Percentiles rank a stretch among this genome's conserved stretches.
Evolutionary conservation across 495 filamentous ascomycete species (phyloP).

Genomic region (Patellaria atrata): DNA sequence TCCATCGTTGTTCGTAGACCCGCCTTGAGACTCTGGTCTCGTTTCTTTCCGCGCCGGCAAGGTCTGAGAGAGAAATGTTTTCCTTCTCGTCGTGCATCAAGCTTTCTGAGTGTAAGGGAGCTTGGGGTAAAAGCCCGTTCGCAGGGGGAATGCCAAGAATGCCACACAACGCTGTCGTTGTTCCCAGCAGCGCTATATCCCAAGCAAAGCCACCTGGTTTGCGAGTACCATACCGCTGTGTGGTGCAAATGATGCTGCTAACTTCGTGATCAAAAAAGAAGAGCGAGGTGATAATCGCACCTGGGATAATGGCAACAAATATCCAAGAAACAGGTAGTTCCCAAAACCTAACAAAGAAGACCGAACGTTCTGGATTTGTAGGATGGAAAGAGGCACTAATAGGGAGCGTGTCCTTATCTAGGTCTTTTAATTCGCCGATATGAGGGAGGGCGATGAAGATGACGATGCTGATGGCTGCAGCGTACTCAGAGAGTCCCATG

Average conservation of each 20-base stretch:
- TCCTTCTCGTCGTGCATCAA: slow-evolving; percentile 43
- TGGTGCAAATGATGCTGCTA: slow-evolving; percentile 60
- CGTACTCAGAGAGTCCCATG: slow-evolving; percentile 52
- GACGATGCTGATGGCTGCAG: slow-evolving; percentile 57
- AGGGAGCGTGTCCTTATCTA: slow-evolving; percentile 48
- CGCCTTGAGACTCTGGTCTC: slow-evolving; percentile 31
- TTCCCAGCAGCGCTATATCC: slow-evolving; percentile 55
- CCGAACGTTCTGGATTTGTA: slow-evolving; percentile 39
- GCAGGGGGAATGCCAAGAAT: slow-evolving; percentile 56
- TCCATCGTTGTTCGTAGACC: slow-evolving; percentile 59
- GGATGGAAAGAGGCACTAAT: slow-evolving; percentile 46
- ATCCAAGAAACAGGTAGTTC: slow-evolving; percentile 46
- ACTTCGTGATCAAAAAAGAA: slow-evolving; percentile 69
- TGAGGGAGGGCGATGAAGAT: slow-evolving; percentile 53
- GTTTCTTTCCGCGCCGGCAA: slow-evolving; percentile 29
- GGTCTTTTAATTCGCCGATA: slow-evolving; percentile 44
- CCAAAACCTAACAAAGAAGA: slow-evolving; percentile 58
- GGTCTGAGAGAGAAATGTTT: slow-evolving; percentile 18
- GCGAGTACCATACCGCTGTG: slow-evolving; percentile 48
- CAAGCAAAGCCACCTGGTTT: slow-evolving; percentile 58
- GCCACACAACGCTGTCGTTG: slow-evolving; percentile 52
- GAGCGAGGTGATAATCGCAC: slow-evolving; percentile 50
- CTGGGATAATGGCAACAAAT: slow-evolving; percentile 49
- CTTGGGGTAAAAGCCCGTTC: slow-evolving; percentile 56
- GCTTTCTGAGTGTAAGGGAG: slow-evolving; percentile 54